Evolutionary conservation across 225 moss, liverwort and hornwort genomes (phyloP).

Genomic region (Climacium dendroides): DNA sequence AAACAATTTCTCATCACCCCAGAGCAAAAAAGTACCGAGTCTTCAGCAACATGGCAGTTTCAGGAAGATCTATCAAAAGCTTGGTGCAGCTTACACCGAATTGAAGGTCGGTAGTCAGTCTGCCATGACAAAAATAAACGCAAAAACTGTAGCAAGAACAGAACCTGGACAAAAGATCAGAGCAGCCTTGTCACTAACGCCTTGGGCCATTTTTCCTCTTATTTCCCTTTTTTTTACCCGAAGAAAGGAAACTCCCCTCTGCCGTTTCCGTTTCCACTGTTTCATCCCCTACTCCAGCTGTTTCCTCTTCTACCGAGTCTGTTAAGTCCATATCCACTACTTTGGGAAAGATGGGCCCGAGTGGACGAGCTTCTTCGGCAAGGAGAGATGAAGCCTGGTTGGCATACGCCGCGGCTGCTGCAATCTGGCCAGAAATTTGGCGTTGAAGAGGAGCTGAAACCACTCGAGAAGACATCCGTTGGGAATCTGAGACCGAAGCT

Average conservation of each 20-base stretch:
- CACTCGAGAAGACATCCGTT: neutral
- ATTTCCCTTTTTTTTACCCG: neutral
- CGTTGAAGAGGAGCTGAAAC: slow-evolving; percentile 10
- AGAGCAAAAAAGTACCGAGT: neutral
- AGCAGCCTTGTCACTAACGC: neutral
- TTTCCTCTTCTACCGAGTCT: neutral
- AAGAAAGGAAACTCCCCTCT: neutral
- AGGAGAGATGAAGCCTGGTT: neutral
- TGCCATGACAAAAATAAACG: neutral
- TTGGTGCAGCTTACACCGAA: neutral
- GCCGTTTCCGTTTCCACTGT: neutral
- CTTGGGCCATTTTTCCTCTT: slow-evolving; percentile 9
- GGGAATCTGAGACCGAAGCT: neutral
- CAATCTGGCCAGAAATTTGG: slow-evolving; percentile 14
- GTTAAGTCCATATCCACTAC: neutral
- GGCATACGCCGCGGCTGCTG: slow-evolving; percentile 25
- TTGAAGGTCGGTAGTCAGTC: neutral
- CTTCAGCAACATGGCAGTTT: neutral
- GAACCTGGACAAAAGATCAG: neutral
- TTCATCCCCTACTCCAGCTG: neutral
- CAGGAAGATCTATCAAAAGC: neutral
- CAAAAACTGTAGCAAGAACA: neutral
- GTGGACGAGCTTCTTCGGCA: neutral
- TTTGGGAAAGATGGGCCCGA: slow-evolving; percentile 15
- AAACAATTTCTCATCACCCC: neutral